Evolutionary conservation across 1,284 basidiomycete species (phyloP), one percentile per base, ranked within the genome.

Genomic region (Tylopilus sp.): DNA sequence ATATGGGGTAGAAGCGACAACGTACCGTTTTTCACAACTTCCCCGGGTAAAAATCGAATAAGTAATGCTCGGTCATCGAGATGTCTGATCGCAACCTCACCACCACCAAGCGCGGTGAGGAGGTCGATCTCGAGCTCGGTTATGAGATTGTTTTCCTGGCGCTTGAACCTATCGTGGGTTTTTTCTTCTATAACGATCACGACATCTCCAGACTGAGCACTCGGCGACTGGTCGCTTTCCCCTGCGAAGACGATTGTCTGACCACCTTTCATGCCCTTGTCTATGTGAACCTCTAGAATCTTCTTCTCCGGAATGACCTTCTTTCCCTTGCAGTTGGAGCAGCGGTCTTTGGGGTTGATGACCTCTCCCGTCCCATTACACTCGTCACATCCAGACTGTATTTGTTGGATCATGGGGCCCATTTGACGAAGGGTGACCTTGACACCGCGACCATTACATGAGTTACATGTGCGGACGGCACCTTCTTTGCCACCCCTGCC

Each of bases 341-440:
- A 99, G 58, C 88, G 81, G 76, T 99, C 94, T 73, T 95, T 98
- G 51, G 78, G 69, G 72, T 94, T 93, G 77, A 99, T 96, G 62
- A 91, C 80, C 73, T 99, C 95, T 58, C 96, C 96, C 20, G 83
- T 81, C 30, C 92, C 96, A 47, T 78, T 80, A 71, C 96, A 99
- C 30, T 97, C 94, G 65, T 88, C 84, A 75, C 96, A 99, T 45
- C 85, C 80, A 58, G 93, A 90, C 70, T 99, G 96, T 64, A 99
- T 91, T 73, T 99, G 96, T 74, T 99, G 96, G 62, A 99, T 93
- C 96, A 99, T 99, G 15, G 96, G 96, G 33, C 96, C 96, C 81
- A 96, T 88, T 71, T 98, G 95, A 55, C 96, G 89, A 54, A 98
- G 76, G 51, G 88, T 91, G 62, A 98, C 74, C 71, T 88, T 91